phyloP scores from a whole-genome alignment of 2,329 filamentous ascomycete species.

The Aspergillus ibericus region DNA sequence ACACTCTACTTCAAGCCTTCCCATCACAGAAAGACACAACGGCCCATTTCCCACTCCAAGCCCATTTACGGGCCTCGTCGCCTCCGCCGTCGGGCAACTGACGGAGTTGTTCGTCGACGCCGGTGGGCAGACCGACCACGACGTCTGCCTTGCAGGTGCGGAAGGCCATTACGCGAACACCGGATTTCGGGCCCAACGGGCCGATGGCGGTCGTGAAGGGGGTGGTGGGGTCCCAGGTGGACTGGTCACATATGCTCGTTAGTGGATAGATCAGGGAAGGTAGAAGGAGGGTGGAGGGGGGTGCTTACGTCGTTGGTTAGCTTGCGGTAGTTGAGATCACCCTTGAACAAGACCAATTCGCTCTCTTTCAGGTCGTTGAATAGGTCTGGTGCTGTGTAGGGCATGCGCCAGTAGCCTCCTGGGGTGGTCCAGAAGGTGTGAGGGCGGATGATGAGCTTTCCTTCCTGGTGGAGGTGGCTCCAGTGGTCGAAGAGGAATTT shows the following conservation, averaged over 20 bases:
- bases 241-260: constrained; percentile 46
- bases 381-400: constrained; percentile 65
- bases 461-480: constrained; percentile 76
- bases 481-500: constrained; percentile 79
- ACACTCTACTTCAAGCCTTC: constrained; percentile 42
- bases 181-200: constrained; percentile 76
- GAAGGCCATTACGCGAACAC: constrained; percentile 79
- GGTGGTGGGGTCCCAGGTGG: constrained; percentile 81
- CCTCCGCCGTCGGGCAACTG: constrained; percentile 69
- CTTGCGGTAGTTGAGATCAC: constrained; percentile 95
- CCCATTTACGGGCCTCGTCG: constrained; percentile 74
- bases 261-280: background rate
- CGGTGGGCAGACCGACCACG: constrained; percentile 79
- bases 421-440: constrained; percentile 89
- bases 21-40: constrained; percentile 83
- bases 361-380: constrained; percentile 76
- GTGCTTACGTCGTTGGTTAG: constrained; percentile 77
- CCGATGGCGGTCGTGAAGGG: constrained; percentile 83
- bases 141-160: constrained; percentile 97
- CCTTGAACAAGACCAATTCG: constrained; percentile 94
- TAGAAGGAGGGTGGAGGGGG: background rate
- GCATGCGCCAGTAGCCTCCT: constrained; percentile 86
- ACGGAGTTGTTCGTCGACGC: constrained; percentile 78
- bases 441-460: constrained; percentile 76
- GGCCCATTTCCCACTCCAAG: constrained; percentile 94